phyloP scores from a whole-genome alignment of 176 grass and related monocot genomes.

The bread wheat (Triticum aestivum) region IWGSC_CS_RefSeq_v2.1 NC_057805.1:428403877-428404376 shows the following conservation, averaged over 20 bases:
- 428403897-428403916: slow-evolving; percentile 40
- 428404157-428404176: slow-evolving; percentile 18
- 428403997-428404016: background rate
- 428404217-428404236: slow-evolving; percentile 14
- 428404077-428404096: slow-evolving; percentile 46
- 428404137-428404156: background rate
- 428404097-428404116: slow-evolving; percentile 45
- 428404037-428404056: background rate
- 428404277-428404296: slow-evolving; percentile 39
- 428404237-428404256: background rate
- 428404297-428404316: slow-evolving; percentile 47
- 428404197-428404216: background rate
- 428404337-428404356: slow-evolving; percentile 43
- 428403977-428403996: background rate
- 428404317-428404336: slow-evolving; percentile 39
- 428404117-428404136: slow-evolving; percentile 34
- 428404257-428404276: slow-evolving; percentile 23
- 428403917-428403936: background rate
- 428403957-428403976: background rate
- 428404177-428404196: slow-evolving; percentile 27
- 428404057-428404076: slow-evolving; percentile 39
- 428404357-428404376: slow-evolving; percentile 47
- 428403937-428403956: slow-evolving; percentile 6
- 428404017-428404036: background rate
- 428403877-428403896: slow-evolving; percentile 44